A percentile compares a stretch with the other conserved stretches of the same genome.
phyloP scores from a whole-genome alignment of 2,329 filamentous ascomycete species.

The Clonostachys rhizophaga region DNA sequence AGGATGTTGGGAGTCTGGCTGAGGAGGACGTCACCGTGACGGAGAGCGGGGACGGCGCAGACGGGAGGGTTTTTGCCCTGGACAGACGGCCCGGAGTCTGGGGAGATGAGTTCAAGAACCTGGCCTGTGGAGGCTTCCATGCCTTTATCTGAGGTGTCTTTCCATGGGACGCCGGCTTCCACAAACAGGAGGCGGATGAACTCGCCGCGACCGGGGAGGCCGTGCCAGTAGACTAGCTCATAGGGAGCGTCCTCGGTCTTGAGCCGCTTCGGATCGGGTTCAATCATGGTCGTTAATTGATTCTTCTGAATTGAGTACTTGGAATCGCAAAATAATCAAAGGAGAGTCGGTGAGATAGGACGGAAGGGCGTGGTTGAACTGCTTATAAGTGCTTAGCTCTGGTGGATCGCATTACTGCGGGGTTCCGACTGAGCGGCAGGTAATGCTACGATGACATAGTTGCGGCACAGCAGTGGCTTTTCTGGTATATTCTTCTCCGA shows the following conservation, averaged over 20 bases:
- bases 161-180: constrained; percentile 60
- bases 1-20: constrained; percentile 71
- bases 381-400: too few species aligned
- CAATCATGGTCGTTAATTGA: constrained; percentile 2
- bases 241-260: constrained; percentile 41
- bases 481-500: too few species aligned
- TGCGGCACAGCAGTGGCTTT: too few species aligned
- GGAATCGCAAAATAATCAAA: too few species aligned
- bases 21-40: constrained; percentile 56
- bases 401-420: too few species aligned
- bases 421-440: too few species aligned
- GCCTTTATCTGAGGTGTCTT: constrained; percentile 37
- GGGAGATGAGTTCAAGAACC: constrained; percentile 41
- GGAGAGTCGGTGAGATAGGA: too few species aligned
- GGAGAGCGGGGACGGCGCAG: constrained; percentile 64
- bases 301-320: too few species aligned
- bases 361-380: too few species aligned
- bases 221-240: constrained; percentile 68
- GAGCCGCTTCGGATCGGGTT: constrained; percentile 16
- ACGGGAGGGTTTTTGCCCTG: constrained; percentile 52
- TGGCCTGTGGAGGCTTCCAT: constrained; percentile 40
- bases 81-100: constrained; percentile 37
- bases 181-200: constrained; percentile 70
- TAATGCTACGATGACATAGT: too few species aligned
- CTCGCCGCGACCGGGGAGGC: constrained; percentile 69